Percentiles rank a stretch among this genome's conserved stretches.
Conservation (phyloP, 1,139 yeast genomes). For the Pichia sp. region DNA sequence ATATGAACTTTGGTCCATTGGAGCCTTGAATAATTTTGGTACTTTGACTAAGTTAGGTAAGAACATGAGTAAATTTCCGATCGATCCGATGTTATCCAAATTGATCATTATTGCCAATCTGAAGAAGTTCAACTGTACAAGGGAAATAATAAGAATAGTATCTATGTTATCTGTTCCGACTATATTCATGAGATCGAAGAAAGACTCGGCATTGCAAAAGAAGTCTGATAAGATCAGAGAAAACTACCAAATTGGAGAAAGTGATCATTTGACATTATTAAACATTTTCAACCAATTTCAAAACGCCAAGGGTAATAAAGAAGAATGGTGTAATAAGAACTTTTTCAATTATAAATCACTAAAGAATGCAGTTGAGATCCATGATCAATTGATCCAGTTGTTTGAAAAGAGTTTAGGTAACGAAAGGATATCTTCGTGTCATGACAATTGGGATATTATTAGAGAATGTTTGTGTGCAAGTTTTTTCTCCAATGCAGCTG, state of each 20-base stretch:
- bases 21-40: slow-evolving; percentile 79
- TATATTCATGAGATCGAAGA: slow-evolving; percentile 71
- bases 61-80: slow-evolving; percentile 75
- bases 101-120: slow-evolving; percentile 56
- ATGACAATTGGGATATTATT: slow-evolving; percentile 65
- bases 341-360: slow-evolving; percentile 72
- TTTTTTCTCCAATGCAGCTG: slow-evolving; percentile 82
- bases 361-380: slow-evolving; percentile 70
- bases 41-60: slow-evolving; percentile 65
- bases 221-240: slow-evolving; percentile 81
- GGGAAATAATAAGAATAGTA: slow-evolving; percentile 76
- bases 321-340: slow-evolving; percentile 71
- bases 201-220: slow-evolving; percentile 54
- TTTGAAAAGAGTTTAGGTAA: slow-evolving; percentile 52
- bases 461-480: slow-evolving; percentile 79
- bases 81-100: slow-evolving; percentile 83
- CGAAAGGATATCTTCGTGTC: slow-evolving; percentile 41
- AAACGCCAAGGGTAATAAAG: slow-evolving; percentile 39
- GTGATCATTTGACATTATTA: slow-evolving; percentile 84
- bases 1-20: slow-evolving; percentile 85
- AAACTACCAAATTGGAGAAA: slow-evolving; percentile 75
- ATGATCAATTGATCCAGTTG: slow-evolving; percentile 54
- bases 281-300: slow-evolving; percentile 81
- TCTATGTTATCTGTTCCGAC: slow-evolving; percentile 77
- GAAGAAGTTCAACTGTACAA: slow-evolving; percentile 59